Evolutionary conservation across 2,329 filamentous ascomycete genomes (phyloP).

Genomic region (Venturia carpophila): DNA sequence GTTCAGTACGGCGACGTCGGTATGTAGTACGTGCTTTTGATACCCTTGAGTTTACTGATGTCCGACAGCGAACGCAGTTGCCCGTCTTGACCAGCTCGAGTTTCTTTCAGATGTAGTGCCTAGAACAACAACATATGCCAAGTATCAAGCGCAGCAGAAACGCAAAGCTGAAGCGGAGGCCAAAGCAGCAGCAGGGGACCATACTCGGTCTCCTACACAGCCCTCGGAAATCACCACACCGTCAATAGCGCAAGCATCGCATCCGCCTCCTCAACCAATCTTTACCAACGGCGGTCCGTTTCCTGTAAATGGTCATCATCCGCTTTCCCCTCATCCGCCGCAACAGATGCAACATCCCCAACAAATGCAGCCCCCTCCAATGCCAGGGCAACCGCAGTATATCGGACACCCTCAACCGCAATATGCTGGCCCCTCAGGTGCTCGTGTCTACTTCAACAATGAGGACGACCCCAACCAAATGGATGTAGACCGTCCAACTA

Average conservation of each 20-base stretch:
- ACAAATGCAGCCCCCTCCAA: not conserved
- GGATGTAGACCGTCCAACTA: slow-evolving; percentile 13
- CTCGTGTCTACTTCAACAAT: slow-evolving; percentile 9
- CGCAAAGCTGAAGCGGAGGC: slow-evolving; percentile 16
- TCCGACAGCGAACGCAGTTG: slow-evolving; percentile 65
- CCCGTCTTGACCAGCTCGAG: slow-evolving; percentile 85
- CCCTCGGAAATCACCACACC: slow-evolving; percentile 8
- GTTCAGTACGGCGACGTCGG: slow-evolving; percentile 94
- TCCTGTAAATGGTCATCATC: slow-evolving; percentile 6
- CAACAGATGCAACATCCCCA: slow-evolving; percentile 8
- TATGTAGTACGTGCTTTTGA: slow-evolving; percentile 34
- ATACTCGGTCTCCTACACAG: slow-evolving; percentile 3
- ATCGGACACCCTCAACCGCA: not conserved
- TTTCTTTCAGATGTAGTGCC: slow-evolving; percentile 90
- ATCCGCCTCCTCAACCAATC: not conserved
- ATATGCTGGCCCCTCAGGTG: slow-evolving; percentile 10
- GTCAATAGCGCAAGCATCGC: slow-evolving; percentile 2
- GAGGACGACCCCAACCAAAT: slow-evolving; percentile 12
- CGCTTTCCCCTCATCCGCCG: not conserved
- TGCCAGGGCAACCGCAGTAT: not conserved
- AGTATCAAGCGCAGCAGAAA: slow-evolving; percentile 54
- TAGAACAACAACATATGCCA: slow-evolving; percentile 71
- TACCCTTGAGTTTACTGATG: slow-evolving; percentile 15
- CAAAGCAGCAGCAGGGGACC: slow-evolving; percentile 4
- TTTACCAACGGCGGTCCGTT: slow-evolving; percentile 6